Conservation (phyloP, 2,329 filamentous ascomycete species). For the Diaporthe vexans region DNA sequence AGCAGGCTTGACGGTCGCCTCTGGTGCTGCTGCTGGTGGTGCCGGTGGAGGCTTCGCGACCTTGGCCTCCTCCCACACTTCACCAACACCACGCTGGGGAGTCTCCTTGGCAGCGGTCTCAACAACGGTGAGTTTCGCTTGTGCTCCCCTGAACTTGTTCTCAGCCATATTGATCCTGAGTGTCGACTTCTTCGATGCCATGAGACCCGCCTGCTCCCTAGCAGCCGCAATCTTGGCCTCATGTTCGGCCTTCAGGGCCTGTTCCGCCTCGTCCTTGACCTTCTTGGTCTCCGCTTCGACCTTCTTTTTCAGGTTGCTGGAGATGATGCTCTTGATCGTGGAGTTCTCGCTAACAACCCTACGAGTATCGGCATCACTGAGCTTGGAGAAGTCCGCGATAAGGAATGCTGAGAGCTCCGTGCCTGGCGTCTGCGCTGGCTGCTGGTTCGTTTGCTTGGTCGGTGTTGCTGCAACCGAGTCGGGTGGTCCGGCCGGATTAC, state of each 20-base stretch:
- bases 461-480: slow-evolving; percentile 53
- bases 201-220: slow-evolving; percentile 75
- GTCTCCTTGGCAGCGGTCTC: slow-evolving; percentile 88
- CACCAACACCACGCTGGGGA: slow-evolving; percentile 83
- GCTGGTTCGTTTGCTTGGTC: slow-evolving; percentile 51
- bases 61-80: slow-evolving; percentile 90
- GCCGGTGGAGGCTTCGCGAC: slow-evolving; percentile 64
- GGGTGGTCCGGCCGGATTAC: slow-evolving; percentile 7
- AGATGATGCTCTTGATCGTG: slow-evolving; percentile 70
- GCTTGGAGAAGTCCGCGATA: slow-evolving; percentile 59
- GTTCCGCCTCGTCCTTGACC: slow-evolving; percentile 67
- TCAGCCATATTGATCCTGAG: slow-evolving; percentile 85
- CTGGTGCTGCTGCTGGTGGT: slow-evolving; percentile 25
- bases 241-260: slow-evolving; percentile 60
- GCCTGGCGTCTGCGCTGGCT: slow-evolving; percentile 53
- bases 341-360: slow-evolving; percentile 69
- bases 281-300: slow-evolving; percentile 75
- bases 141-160: slow-evolving; percentile 73
- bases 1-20: slow-evolving; percentile 43
- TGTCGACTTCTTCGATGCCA: slow-evolving; percentile 81
- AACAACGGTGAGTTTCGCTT: slow-evolving; percentile 83
- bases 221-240: slow-evolving; percentile 68
- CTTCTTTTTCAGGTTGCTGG: slow-evolving; percentile 77
- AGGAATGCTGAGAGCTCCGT: slow-evolving; percentile 51
- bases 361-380: slow-evolving; percentile 69